These are phyloP conservation scores for Calonectria pauciramosa DNA, from an alignment of 2,329 filamentous ascomycete genomes.

Conservation along the genomic window DNA sequence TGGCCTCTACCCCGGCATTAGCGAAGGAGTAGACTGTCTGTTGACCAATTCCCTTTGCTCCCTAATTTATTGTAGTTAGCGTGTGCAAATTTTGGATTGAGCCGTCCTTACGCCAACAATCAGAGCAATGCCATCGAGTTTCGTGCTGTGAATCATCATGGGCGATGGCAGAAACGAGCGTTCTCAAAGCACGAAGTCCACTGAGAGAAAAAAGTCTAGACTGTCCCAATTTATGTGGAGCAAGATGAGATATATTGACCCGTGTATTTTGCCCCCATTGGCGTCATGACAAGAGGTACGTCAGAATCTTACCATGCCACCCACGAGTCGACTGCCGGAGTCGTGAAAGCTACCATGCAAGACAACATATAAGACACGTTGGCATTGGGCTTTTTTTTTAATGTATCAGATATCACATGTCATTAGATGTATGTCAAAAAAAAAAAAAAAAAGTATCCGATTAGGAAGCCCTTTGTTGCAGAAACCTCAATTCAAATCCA, in stretches of 20 bases:
- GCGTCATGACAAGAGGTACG: neutral
- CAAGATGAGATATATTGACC: neutral
- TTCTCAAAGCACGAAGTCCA: neutral
- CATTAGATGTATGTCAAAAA: neutral
- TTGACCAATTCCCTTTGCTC: neutral
- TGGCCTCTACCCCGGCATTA: neutral
- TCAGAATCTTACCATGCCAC: neutral
- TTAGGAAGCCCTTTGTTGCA: neutral
- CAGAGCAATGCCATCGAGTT: neutral
- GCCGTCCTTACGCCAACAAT: neutral
- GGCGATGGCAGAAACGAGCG: neutral
- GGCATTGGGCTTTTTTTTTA: neutral
- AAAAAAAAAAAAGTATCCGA: neutral
- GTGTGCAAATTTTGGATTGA: neutral
- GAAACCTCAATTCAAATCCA: neutral
- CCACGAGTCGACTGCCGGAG: neutral
- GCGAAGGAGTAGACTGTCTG: neutral
- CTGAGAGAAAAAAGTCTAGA: rapidly evolving
- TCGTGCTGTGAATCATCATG: neutral
- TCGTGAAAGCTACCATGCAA: neutral
- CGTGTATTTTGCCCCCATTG: neutral
- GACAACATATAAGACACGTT: neutral
- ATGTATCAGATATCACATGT: neutral
- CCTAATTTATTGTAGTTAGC: neutral
- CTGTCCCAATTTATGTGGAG: neutral